A percentile compares a stretch with the other conserved stretches of the same genome.
These are phyloP conservation scores for Xylariomycetidae sp. DNA, from an alignment of 2,329 filamentous ascomycete genomes.

Conservation along the genomic window DNA sequence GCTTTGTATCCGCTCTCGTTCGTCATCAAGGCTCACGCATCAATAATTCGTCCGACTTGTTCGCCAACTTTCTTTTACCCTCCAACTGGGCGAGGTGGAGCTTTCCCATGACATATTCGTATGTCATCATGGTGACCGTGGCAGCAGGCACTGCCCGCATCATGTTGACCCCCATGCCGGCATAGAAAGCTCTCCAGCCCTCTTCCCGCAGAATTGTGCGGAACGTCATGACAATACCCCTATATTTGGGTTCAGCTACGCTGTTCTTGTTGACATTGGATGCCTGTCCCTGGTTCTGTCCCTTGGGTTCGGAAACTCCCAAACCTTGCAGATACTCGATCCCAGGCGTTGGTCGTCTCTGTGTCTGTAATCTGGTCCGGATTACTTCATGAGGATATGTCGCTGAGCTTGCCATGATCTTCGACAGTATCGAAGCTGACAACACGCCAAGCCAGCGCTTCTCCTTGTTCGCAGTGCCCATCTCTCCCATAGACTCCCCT, in stretches of 20 bases:
- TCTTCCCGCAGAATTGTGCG: conserved; percentile 84
- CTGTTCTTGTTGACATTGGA: conserved; percentile 14
- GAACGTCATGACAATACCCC: conserved; percentile 75
- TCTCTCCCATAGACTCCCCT: conserved; percentile 78
- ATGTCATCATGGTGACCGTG: conserved; percentile 96
- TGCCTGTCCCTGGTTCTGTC: conserved; percentile 41
- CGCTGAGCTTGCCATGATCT: conserved; percentile 87
- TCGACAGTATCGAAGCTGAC: conserved; percentile 85
- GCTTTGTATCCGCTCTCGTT: conserved; percentile 1
- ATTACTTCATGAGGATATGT: conserved; percentile 98
- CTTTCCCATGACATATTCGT: conserved; percentile 68
- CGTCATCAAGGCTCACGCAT: conserved; percentile 11
- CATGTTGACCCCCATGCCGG: conserved; percentile 96
- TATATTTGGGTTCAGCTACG: conserved; percentile 53
- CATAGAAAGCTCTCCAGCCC: conserved; percentile 95
- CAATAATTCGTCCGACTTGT: conserved; percentile 3
- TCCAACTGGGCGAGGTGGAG: conserved; percentile 40
- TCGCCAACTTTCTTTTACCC: conserved; percentile 29
- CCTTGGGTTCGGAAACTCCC: conserved; percentile 37
- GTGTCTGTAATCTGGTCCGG: conserved; percentile 87
- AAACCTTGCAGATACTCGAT: conserved; percentile 48
- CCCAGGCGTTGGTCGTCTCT: conserved; percentile 65
- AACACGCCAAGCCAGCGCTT: conserved; percentile 81
- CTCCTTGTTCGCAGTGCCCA: conserved; percentile 50
- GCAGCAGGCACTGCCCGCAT: conserved; percentile 92